Percentiles rank a stretch among this genome's conserved stretches.
phyloP scores from a whole-genome alignment of 2,329 filamentous ascomycete genomes.

The Aureobasidium leucospermi region DNA sequence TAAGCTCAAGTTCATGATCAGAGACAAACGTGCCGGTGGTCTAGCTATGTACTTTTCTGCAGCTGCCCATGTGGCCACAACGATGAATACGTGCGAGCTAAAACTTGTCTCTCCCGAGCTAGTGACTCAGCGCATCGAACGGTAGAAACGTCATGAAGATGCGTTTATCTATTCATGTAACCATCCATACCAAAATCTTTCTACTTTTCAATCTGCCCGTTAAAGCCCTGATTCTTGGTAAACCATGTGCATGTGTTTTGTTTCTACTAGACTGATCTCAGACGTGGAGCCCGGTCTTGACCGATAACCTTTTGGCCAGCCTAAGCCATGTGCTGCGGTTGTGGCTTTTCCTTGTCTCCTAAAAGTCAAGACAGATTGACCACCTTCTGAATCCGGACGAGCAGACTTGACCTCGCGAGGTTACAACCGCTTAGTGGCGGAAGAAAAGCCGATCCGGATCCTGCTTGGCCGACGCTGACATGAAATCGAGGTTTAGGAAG shows the following conservation, averaged over 20 bases:
- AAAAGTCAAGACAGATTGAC: neutral
- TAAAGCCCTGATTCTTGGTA: neutral
- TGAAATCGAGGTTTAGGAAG: neutral
- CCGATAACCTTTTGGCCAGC: neutral
- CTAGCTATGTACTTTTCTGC: neutral
- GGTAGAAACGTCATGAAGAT: neutral
- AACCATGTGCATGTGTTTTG: neutral
- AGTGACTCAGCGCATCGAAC: neutral
- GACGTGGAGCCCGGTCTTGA: constrained; percentile 2
- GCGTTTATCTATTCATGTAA: neutral
- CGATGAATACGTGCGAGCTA: neutral
- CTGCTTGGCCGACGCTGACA: neutral
- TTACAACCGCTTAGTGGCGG: constrained; percentile 1
- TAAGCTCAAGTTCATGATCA: constrained; percentile 7
- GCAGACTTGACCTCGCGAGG: neutral
- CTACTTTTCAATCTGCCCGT: neutral
- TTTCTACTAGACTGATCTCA: neutral
- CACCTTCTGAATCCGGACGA: neutral
- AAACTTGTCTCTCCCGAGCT: neutral
- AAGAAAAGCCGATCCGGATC: neutral
- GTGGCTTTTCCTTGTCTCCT: constrained; percentile 1
- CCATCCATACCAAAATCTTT: neutral
- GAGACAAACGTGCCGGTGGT: neutral
- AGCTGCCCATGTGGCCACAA: constrained; percentile 9
- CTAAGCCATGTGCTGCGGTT: constrained; percentile 7